These are phyloP conservation scores for Acanthamoeba royreba DNA, from an alignment of 208 protist genomes.

Conservation along the genomic window DNA sequence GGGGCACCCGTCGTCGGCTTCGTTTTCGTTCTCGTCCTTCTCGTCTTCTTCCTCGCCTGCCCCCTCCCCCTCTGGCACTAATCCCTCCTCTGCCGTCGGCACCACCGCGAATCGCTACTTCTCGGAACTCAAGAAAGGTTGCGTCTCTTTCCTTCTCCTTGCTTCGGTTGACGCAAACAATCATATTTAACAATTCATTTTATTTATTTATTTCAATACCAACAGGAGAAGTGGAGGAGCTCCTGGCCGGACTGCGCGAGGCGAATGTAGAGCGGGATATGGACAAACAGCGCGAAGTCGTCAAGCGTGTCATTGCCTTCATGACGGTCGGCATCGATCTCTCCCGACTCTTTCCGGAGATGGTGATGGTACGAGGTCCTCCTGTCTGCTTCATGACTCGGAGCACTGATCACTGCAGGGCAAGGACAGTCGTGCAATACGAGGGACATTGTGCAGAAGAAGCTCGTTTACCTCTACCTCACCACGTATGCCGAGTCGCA, in stretches of 20 bases:
- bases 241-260: background rate
- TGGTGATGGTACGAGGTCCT: conserved; percentile 82
- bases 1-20: background rate
- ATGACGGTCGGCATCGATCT: conserved; percentile 96
- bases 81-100: background rate
- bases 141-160: background rate
- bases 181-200: background rate
- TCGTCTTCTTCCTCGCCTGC: background rate
- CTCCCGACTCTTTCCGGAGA: conserved; percentile 88
- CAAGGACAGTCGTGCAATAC: conserved; percentile 76
- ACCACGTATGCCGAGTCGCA: conserved; percentile 89
- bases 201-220: background rate
- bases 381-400: background rate
- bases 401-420: background rate
- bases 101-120: background rate
- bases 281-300: conserved; percentile 72
- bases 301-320: conserved; percentile 90
- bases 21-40: background rate
- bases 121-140: background rate
- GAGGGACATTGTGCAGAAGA: conserved; percentile 94
- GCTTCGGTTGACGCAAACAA: background rate
- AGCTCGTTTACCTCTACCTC: conserved; percentile 96
- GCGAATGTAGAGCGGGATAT: background rate
- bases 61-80: background rate
- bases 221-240: background rate